Evolutionary conservation across 2,329 filamentous ascomycete genomes (phyloP).

Genomic region (Exophiala xenobiotica): DNA sequence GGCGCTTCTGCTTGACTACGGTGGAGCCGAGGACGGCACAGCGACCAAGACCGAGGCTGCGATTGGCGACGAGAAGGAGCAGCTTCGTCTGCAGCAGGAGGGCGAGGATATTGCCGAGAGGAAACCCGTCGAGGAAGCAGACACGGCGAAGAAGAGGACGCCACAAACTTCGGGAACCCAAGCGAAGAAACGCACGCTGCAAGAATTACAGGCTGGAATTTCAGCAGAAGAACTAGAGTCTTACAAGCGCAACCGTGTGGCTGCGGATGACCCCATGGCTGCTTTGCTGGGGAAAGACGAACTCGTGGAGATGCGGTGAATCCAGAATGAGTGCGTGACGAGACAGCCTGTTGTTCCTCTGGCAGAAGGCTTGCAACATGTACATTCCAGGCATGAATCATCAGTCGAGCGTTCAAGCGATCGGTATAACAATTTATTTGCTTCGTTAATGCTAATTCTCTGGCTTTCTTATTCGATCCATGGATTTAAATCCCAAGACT

Average conservation of each 20-base stretch:
- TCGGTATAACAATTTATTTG: too few species aligned
- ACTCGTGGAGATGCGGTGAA: slow-evolving; percentile 15
- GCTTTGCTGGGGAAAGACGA: slow-evolving; percentile 43
- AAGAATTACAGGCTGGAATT: slow-evolving; percentile 75
- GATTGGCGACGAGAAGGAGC: slow-evolving; percentile 30
- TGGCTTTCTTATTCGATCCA: too few species aligned
- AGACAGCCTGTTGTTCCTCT: too few species aligned
- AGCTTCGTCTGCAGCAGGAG: slow-evolving; percentile 11
- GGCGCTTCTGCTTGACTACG: slow-evolving; percentile 38
- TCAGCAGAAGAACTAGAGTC: slow-evolving; percentile 83
- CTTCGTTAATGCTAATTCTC: too few species aligned
- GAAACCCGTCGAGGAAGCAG: slow-evolving; percentile 25
- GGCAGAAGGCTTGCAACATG: too few species aligned
- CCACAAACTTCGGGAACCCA: slow-evolving; percentile 17
- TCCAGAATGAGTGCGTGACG: too few species aligned
- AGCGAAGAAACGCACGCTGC: slow-evolving; percentile 69
- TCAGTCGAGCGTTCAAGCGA: background rate
- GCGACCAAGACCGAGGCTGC: background rate
- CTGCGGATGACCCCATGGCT: slow-evolving; percentile 83
- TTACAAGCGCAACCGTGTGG: slow-evolving; percentile 72
- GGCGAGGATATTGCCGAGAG: slow-evolving; percentile 19
- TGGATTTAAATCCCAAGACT: too few species aligned
- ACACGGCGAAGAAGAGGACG: slow-evolving; percentile 27
- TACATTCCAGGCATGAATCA: too few species aligned
- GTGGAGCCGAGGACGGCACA: background rate